These are phyloP conservation scores for Lanmaoa rubissima DNA, from an alignment of 768 basidiomycete species.

Conservation along the genomic window DNA sequence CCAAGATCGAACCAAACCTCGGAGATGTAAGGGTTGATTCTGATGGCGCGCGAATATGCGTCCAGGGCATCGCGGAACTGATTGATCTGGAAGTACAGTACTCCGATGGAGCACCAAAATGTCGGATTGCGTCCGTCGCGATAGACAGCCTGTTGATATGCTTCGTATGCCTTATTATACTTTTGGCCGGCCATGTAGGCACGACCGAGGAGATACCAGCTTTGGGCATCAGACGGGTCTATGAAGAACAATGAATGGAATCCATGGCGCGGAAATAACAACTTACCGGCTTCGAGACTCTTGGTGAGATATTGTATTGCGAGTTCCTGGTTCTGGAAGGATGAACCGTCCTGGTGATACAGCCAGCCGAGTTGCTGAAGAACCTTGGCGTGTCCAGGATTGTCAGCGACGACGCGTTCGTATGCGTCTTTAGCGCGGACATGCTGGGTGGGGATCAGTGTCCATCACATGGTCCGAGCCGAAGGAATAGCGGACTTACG, in stretches of 20 bases:
- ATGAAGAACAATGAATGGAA: neutral
- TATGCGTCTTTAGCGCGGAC: slow-evolving; percentile 91
- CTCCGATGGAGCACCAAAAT: slow-evolving; percentile 99
- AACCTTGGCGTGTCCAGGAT: slow-evolving; percentile 94
- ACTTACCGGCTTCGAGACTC: slow-evolving; percentile 88
- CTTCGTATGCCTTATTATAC: slow-evolving; percentile 99
- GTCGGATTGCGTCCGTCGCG: slow-evolving; percentile 98
- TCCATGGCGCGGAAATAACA: neutral
- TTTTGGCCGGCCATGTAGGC: slow-evolving; percentile 99
- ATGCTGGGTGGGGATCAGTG: slow-evolving; percentile 51
- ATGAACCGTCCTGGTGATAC: slow-evolving; percentile 92
- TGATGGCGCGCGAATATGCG: slow-evolving; percentile 97
- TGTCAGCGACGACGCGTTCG: slow-evolving; percentile 90
- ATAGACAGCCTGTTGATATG: slow-evolving; percentile 98
- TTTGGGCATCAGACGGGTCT: slow-evolving; percentile 96
- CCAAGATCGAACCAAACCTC: slow-evolving; percentile 88
- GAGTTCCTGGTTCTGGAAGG: slow-evolving; percentile 94
- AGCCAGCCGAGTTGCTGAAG: slow-evolving; percentile 98
- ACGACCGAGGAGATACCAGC: slow-evolving; percentile 97
- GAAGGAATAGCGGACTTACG: slow-evolving; percentile 44
- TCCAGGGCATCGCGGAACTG: slow-evolving; percentile 99
- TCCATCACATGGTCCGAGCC: slow-evolving; percentile 5
- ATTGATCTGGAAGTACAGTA: slow-evolving; percentile 99
- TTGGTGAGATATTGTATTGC: slow-evolving; percentile 94
- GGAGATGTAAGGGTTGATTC: slow-evolving; percentile 96